phyloP scores from a whole-genome alignment of 768 basidiomycete genomes.

The Pleurotus salmoneostramineus region DNA sequence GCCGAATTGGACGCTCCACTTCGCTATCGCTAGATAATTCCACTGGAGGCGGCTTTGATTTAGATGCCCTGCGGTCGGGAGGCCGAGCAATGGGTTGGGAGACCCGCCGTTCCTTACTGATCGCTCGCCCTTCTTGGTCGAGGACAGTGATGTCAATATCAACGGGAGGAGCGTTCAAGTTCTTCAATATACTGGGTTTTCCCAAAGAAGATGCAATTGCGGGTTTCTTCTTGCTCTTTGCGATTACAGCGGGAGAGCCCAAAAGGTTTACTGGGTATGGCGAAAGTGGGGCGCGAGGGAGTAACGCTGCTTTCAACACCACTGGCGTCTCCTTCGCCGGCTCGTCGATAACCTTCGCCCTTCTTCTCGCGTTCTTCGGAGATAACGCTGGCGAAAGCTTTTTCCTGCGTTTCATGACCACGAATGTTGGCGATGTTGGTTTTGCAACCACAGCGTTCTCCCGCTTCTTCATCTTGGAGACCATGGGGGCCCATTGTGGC shows the following conservation, averaged over 20 bases:
- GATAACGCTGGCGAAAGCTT: slow-evolving; percentile 30
- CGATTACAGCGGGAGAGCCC: not conserved
- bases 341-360: slow-evolving; percentile 23
- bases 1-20: not conserved
- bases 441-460: slow-evolving; percentile 34
- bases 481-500: slow-evolving; percentile 30
- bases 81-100: slow-evolving; percentile 39
- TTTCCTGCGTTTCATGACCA: slow-evolving; percentile 37
- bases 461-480: slow-evolving; percentile 42
- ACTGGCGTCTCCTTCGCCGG: slow-evolving; percentile 3
- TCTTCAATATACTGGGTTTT: slow-evolving; percentile 24
- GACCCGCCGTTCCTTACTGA: slow-evolving; percentile 60
- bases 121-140: slow-evolving; percentile 52
- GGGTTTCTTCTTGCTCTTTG: slow-evolving; percentile 13
- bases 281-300: not conserved
- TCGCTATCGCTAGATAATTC: not conserved
- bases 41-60: not conserved
- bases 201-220: slow-evolving; percentile 28
- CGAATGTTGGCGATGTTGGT: slow-evolving; percentile 30
- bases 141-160: slow-evolving; percentile 66
- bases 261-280: not conserved
- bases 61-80: slow-evolving; percentile 22
- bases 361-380: slow-evolving; percentile 28
- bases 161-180: slow-evolving; percentile 44
- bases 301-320: not conserved